phyloP scores from a whole-genome alignment of 2,329 filamentous ascomycete species.

The Xylaria sp. region DNA sequence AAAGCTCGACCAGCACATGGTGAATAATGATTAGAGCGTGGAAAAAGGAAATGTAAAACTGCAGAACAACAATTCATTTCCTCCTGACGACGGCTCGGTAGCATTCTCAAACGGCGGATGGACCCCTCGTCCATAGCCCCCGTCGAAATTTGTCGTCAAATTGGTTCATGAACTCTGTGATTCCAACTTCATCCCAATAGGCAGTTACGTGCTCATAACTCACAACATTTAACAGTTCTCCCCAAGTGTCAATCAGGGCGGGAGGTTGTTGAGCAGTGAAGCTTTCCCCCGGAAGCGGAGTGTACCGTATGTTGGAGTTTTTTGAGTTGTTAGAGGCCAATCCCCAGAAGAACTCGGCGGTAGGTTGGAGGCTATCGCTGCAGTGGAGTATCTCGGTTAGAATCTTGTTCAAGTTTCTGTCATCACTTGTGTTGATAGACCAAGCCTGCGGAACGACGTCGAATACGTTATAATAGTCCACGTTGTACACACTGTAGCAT shows the following conservation, averaged over 20 bases:
- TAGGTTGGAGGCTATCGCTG: neutral
- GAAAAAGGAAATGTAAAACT: neutral
- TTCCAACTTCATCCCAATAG: neutral
- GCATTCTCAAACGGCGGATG: neutral
- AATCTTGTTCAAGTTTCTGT: slow-evolving; percentile 13
- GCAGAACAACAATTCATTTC: neutral
- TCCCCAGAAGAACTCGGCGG: neutral
- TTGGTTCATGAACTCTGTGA: neutral
- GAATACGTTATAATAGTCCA: slow-evolving; percentile 5
- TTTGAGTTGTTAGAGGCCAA: neutral
- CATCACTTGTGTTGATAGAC: neutral
- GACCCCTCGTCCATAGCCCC: neutral
- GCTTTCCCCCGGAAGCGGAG: neutral
- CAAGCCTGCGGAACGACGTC: slow-evolving; percentile 15
- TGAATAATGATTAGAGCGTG: neutral
- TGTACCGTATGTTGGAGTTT: neutral
- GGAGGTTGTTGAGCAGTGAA: neutral
- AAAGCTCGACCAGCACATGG: no score
- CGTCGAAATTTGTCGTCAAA: neutral
- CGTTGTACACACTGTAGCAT: slow-evolving; percentile 7
- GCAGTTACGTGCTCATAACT: neutral
- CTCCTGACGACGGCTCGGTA: neutral
- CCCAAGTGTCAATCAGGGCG: neutral
- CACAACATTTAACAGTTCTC: neutral
- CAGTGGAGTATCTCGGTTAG: neutral